Base-by-base conservation (phyloP, 352 stramenopile genomes). In the Pythium rhizo-oryzae region DNA sequence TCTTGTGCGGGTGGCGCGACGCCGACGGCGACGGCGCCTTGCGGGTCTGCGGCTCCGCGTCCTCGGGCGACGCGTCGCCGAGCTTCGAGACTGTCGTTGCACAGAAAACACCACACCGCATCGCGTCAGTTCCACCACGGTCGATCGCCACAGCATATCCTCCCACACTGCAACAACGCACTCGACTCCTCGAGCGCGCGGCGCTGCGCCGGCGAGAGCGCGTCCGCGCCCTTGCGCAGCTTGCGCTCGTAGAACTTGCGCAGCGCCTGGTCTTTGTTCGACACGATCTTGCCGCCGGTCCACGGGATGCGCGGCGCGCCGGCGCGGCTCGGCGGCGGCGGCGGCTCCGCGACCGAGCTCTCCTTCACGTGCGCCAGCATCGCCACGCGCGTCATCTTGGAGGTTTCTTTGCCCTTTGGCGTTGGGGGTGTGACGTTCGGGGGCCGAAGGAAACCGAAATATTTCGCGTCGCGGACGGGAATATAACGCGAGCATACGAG, bases 191-290 rank as follows among this genome's bases (percentile, higher is more conserved):
- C 69, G 55, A 89, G 72, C 33, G 75, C 75, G 43, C 81, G 49
- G 33, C 85, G 74, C 70, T 92, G 82, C 59, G 76, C 62, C 25
- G 79, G 59, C 64, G 80, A 79, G 50, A 86, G 71, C 41, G 80
- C 64, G 62, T 79, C 76, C 47, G 79, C 77, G 8, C 72, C 60
- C 9, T 59, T 65, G 23, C 62, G 74, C 28, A 89, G 62, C 69
- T 96, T 96, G 65, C 88, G 82, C 74, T 90, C 77, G 61, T 90
- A 83, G 59, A 96, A 96, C 69, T 96, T 96, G 64, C 79, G 84
- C 78, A 96, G 74, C 35, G 88, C 88, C 69, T 94, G 85, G 59
- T 86, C 82, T 72, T 96, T 96, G 69, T 96, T 96, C 51, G 82
- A 93, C 19, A 79, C 79, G 50, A 96, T 90, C 60, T 90, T 93